Evolutionary conservation across 106 monocot genomes (phyloP), one percentile per base, ranked within the genome.

Genomic region (Phalaenopsis aphrodite): DNA sequence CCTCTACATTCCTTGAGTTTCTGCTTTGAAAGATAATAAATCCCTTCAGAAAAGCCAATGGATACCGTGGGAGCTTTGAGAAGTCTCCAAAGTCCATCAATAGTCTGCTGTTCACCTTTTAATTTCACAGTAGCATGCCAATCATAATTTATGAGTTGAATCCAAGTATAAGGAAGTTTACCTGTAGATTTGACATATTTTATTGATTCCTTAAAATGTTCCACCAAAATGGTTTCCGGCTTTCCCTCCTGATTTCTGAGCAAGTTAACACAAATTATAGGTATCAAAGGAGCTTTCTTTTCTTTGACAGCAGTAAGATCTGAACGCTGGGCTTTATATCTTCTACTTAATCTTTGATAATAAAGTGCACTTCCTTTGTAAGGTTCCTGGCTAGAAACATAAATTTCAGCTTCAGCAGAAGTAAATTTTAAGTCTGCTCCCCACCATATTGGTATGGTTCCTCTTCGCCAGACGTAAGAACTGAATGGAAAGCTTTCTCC

Each of bases 401-500:
- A 99, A 77, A 99, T 99, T 85, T 99, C 99, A 85, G 99, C 99
- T 86, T 99, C 99, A 37, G 84, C 83, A 56, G 99, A 88, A 75
- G 89, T 86, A 15, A 93, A 38, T 64, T 89, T 99, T 61, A 99
- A 84, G 68, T 99, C 99, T 49, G 99, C 99, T 82, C 99, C 99
- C 99, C 99, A 99, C 93, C 93, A 95, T 39, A 99, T 91, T 37
- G 99, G 99, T 83, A 99, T 99, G 15, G 99, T 99, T 72, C 99
- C 99, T 48, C 99, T 87, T 45, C 99, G 84, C 99, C 99, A 99
- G 21, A 93, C 75, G 75, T 99, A 99, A 39, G 95, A 84, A 82
- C 87, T 91, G 80, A 99, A 93, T 48, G 89, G 91, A 76, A 90
- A 65, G 79, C 41, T 85, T 84, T 89, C 81, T 14, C 85, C 89